phyloP scores from a whole-genome alignment of 2,329 filamentous ascomycete species.

The Lomentospora prolificans region DNA sequence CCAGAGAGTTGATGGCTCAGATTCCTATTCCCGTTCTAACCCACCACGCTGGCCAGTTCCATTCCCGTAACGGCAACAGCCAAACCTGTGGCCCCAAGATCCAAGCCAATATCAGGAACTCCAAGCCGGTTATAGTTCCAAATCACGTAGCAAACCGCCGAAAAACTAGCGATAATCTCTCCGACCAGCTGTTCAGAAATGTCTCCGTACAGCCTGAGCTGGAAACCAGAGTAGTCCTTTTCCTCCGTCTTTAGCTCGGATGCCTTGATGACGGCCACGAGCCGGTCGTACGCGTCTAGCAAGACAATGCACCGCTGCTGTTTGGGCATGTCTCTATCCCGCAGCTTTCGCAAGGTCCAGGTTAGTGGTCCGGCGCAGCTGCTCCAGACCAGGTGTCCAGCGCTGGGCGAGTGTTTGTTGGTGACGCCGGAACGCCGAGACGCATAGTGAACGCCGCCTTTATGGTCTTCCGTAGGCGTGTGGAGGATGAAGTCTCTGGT shows the following conservation, averaged over 20 bases:
- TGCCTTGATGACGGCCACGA: not conserved
- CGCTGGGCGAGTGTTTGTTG: not conserved
- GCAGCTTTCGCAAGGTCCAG: not conserved
- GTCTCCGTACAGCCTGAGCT: not conserved
- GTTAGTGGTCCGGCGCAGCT: not conserved
- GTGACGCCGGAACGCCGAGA: not conserved
- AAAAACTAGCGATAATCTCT: not conserved
- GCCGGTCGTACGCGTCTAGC: not conserved
- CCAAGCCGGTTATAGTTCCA: not conserved
- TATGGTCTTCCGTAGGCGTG: not conserved
- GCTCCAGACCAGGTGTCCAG: not conserved
- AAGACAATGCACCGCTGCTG: not conserved
- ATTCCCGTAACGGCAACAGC: slow-evolving; percentile 1
- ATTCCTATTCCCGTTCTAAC: not conserved
- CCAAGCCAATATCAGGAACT: not conserved
- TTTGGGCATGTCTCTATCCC: not conserved
- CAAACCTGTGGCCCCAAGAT: not conserved
- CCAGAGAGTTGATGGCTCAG: too few species aligned
- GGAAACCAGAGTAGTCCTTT: not conserved
- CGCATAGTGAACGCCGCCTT: not conserved
- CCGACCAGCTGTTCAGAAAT: not conserved
- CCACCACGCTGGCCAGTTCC: slow-evolving; percentile 11
- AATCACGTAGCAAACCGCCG: not conserved
- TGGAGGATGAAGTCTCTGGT: not conserved
- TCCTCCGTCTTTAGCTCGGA: not conserved